Percentiles rank a stretch among this genome's conserved stretches.
Evolutionary conservation across 2,329 filamentous ascomycete genomes (phyloP).

Genomic region (Endoconidiophora laricicola): DNA sequence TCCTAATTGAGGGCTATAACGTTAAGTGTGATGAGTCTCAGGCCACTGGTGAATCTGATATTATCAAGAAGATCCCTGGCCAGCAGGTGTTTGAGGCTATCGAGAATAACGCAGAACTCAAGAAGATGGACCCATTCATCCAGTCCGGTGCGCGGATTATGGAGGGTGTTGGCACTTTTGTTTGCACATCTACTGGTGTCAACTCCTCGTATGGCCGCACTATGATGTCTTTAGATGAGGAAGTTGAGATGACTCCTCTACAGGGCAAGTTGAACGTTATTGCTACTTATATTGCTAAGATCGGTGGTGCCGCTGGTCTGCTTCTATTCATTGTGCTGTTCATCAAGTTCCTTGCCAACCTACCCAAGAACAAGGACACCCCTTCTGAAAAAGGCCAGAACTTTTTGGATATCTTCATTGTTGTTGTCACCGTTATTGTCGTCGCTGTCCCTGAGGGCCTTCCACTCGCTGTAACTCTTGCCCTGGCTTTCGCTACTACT

Average conservation of each 20-base stretch:
- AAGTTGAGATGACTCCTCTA: slow-evolving; percentile 58
- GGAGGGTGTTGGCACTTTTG: slow-evolving; percentile 58
- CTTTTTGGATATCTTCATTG: slow-evolving; percentile 61
- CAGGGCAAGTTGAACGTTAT: slow-evolving; percentile 61
- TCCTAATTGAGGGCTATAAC: slow-evolving; percentile 56
- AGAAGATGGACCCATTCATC: slow-evolving; percentile 69
- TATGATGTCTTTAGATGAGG: slow-evolving; percentile 55
- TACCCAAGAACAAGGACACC: slow-evolving; percentile 34
- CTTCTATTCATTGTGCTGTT: slow-evolving; percentile 71
- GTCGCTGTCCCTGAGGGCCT: slow-evolving; percentile 66
- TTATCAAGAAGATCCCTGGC: slow-evolving; percentile 49
- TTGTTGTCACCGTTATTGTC: slow-evolving; percentile 64
- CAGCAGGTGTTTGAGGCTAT: slow-evolving; percentile 56
- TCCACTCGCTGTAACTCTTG: slow-evolving; percentile 61
- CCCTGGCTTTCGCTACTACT: slow-evolving; percentile 60
- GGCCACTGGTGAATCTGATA: slow-evolving; percentile 63
- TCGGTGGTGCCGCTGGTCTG: slow-evolving; percentile 61
- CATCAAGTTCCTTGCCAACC: slow-evolving; percentile 63
- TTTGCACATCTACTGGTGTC: slow-evolving; percentile 57
- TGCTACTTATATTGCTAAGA: slow-evolving; percentile 61
- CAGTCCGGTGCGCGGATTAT: slow-evolving; percentile 69
- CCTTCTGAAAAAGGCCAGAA: slow-evolving; percentile 62
- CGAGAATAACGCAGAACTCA: slow-evolving; percentile 44
- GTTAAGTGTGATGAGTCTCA: slow-evolving; percentile 66
- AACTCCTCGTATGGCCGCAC: slow-evolving; percentile 64